Percentiles rank a stretch among this genome's conserved stretches.
phyloP scores from a whole-genome alignment of 495 filamentous ascomycete genomes.

The Penicillium atrosanguineum region DNA sequence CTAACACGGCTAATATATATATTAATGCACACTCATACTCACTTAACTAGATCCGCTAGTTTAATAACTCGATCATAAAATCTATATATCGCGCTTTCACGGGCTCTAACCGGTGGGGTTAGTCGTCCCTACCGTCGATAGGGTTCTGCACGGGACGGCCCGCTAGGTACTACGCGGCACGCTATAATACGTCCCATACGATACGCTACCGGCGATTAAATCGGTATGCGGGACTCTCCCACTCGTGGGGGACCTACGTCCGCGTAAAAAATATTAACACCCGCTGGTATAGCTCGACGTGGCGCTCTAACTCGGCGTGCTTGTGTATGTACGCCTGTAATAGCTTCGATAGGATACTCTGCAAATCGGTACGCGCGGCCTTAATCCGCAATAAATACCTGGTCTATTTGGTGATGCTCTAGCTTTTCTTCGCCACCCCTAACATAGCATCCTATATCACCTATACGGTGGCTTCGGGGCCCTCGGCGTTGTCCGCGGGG shows the following conservation, averaged over 20 bases:
- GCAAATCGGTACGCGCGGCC: neutral
- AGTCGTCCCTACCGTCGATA: too few relatives aligned
- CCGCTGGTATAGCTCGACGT: neutral
- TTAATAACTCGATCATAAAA: too few relatives aligned
- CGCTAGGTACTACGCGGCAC: too few relatives aligned
- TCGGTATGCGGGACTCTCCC: neutral
- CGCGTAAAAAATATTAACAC: neutral
- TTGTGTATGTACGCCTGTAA: neutral
- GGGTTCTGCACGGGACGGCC: too few relatives aligned
- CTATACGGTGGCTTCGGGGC: neutral
- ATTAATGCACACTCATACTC: too few relatives aligned
- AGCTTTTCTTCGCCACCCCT: neutral
- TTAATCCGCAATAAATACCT: slow-evolving; percentile 1
- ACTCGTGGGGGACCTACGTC: neutral
- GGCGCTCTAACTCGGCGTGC: neutral
- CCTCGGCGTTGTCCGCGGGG: neutral
- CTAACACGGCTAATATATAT: too few relatives aligned
- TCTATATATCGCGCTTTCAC: too few relatives aligned
- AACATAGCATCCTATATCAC: slow-evolving; percentile 1
- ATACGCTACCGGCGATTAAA: too few relatives aligned
- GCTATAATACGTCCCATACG: too few relatives aligned
- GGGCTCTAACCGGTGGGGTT: too few relatives aligned
- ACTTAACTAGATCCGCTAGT: too few relatives aligned
- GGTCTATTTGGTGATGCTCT: neutral
- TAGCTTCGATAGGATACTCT: neutral